Base-by-base conservation (phyloP, 1,284 basidiomycete species). In the Leccinum subrobustum region DNA sequence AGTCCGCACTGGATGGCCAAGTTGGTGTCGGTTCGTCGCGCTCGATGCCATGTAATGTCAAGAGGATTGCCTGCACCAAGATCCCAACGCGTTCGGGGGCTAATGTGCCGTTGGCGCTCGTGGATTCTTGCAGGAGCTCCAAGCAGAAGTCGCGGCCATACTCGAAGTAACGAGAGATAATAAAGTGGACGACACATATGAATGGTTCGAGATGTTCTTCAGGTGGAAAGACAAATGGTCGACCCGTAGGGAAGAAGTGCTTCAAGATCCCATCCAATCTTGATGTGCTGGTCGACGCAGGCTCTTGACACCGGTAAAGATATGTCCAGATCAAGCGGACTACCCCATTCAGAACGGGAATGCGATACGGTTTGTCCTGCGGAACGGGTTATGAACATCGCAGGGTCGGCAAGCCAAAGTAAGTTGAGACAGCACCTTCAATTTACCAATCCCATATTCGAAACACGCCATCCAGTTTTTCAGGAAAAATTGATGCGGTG, bases 241-340 rank as follows among this genome's bases (percentile, higher is more conserved):
- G 83, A 64, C 88, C 87, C 0, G 86, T 67, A 8, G 94, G 91
- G 73, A 97, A 96, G 77, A 94, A 89, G 58, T 88, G 80, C 62
- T 88, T 91, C 61, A 96, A 74, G 47, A 96, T 73, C 0, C 77
- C 77, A 64, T 98, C 95, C 35, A 98, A 78, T 67, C 91, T 93
- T 50, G 87, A 80, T 6, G 88, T 86, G 4, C 88, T 88, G 1
- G 91, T 89, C 0, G 93, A 91, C 3, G 84, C 80, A 12, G 91
- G 84, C 72, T 98, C 96, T 63, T 90, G 88, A 70, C 95, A 96
- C n/a, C 96, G 90, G 70, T 95, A 96, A 20, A 98, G 81, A 74
- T 98, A 98, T 0, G 95, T 93, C 96, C 96, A 98, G 27, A 96
- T 77, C 31, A 98, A 75, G 4, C 95, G 88, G 61, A 95, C 75